Conservation (phyloP, 345 rosid genomes). For the Mercurialis annua region DNA sequence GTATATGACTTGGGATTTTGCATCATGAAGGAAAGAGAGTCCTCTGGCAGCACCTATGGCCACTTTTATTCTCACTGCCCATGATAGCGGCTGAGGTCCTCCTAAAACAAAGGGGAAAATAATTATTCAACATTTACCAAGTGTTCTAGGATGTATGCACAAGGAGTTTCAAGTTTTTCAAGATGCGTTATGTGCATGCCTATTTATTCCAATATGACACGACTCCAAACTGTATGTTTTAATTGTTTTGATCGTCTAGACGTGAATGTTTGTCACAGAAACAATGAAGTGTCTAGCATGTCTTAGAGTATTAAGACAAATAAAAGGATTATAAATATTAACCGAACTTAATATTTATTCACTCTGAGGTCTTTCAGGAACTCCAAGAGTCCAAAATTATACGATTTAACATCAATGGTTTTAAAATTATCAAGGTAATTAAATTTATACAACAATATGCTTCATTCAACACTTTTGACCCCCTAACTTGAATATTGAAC, state of each 20-base stretch:
- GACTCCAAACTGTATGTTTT: neutral
- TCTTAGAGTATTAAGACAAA: neutral
- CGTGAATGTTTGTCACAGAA: neutral
- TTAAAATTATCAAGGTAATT: too few species aligned
- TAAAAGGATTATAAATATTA: too few species aligned
- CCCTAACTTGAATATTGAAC: neutral
- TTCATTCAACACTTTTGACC: neutral
- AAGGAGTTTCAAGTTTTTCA: slow-evolving; percentile 3
- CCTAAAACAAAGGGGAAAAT: slow-evolving; percentile 38
- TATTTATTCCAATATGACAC: neutral
- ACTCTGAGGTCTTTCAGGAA: neutral
- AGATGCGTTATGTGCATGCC: neutral
- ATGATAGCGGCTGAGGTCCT: slow-evolving; percentile 80
- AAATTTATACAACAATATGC: neutral
- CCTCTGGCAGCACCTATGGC: slow-evolving; percentile 92
- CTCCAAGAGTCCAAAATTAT: neutral
- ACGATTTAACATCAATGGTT: neutral
- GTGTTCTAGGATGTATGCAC: neutral
- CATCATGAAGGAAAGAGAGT: slow-evolving; percentile 86
- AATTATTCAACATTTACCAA: slow-evolving; percentile 12
- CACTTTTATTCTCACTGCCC: slow-evolving; percentile 80
- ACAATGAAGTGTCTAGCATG: slow-evolving; percentile 3
- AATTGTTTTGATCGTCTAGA: neutral
- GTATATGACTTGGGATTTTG: slow-evolving; percentile 82
- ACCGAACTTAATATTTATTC: too few species aligned